A percentile compares a stretch with the other conserved stretches of the same genome.
Evolutionary conservation across 306 rosid genomes (phyloP).

Genomic region (Cicer arietinum): DNA sequence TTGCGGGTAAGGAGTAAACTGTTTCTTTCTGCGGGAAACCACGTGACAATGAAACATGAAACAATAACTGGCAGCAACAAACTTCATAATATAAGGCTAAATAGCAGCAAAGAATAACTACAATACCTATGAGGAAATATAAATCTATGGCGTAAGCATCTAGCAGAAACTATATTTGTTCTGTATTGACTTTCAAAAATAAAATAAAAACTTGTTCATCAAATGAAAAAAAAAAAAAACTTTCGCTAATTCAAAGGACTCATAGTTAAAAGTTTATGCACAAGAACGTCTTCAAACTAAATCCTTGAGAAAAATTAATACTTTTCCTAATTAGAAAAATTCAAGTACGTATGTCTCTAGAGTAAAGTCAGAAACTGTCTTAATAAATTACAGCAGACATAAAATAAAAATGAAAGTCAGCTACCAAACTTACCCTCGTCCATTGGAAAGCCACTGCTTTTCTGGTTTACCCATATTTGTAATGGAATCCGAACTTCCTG

Average conservation of each 20-base stretch:
- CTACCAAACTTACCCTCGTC: slow-evolving; percentile 74
- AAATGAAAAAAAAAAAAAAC: neutral
- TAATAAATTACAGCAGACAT: slow-evolving; percentile 1
- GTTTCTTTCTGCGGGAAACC: too few relatives aligned
- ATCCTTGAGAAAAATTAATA: slow-evolving; percentile 22
- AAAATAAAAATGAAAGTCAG: slow-evolving; percentile 45
- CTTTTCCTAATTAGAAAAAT: neutral
- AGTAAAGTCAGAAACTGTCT: slow-evolving; percentile 20
- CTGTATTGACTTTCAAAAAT: slow-evolving; percentile 24
- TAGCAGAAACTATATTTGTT: slow-evolving; percentile 18
- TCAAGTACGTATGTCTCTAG: slow-evolving; percentile 4
- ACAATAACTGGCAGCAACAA: slow-evolving; percentile 9
- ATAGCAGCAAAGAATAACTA: slow-evolving; percentile 19
- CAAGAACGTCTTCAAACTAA: slow-evolving; percentile 5
- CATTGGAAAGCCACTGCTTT: slow-evolving; percentile 67
- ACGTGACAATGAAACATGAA: slow-evolving; percentile 3
- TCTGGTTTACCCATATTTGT: slow-evolving; percentile 91
- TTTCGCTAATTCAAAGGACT: slow-evolving; percentile 18
- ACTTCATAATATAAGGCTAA: neutral
- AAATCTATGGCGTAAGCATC: slow-evolving; percentile 4
- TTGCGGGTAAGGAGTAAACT: neutral
- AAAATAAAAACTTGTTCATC: slow-evolving; percentile 9
- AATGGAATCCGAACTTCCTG: slow-evolving; percentile 93
- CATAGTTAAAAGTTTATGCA: neutral
- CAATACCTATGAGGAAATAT: slow-evolving; percentile 21